phyloP scores from a whole-genome alignment of 2,329 filamentous ascomycete genomes.

The Colletotrichum liaoningense region DNA sequence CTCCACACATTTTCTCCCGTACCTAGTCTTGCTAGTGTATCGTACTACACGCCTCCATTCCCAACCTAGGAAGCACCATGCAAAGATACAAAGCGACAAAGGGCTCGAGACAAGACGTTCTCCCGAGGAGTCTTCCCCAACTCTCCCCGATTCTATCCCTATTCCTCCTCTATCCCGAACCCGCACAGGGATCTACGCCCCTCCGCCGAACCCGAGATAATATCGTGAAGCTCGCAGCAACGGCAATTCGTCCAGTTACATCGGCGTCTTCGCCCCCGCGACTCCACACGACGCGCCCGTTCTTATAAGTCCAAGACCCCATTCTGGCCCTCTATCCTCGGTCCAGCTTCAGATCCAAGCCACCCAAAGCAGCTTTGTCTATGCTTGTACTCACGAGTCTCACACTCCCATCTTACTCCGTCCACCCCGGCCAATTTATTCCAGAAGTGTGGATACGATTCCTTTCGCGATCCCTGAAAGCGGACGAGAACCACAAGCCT shows the following conservation, averaged over 20 bases:
- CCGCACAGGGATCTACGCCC: slow-evolving; percentile 25
- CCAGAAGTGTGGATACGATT: slow-evolving; percentile 30
- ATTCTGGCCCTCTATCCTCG: slow-evolving; percentile 35
- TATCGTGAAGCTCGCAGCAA: slow-evolving; percentile 33
- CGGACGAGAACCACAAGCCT: slow-evolving; percentile 35
- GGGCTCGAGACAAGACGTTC: not conserved
- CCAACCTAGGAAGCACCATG: not conserved
- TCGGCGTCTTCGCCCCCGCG: slow-evolving; percentile 26
- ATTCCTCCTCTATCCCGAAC: slow-evolving; percentile 29
- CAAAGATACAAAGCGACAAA: slow-evolving; percentile 3
- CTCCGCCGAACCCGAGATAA: slow-evolving; percentile 32
- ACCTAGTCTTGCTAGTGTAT: not conserved
- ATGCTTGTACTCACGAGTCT: not conserved
- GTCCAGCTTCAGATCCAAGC: slow-evolving; percentile 29
- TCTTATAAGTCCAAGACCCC: slow-evolving; percentile 34
- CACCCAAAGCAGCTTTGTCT: slow-evolving; percentile 29
- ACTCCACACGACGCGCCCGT: slow-evolving; percentile 34
- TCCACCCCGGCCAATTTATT: not conserved
- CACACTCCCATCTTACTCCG: not conserved
- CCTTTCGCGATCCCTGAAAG: slow-evolving; percentile 33
- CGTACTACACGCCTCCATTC: not conserved
- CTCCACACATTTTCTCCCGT: not conserved
- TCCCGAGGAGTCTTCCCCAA: not conserved
- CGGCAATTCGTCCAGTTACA: slow-evolving; percentile 16
- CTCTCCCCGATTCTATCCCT: slow-evolving; percentile 21